Percentiles rank a stretch among this genome's conserved stretches.
Conservation (phyloP, 108 stramenopile genomes). For the Cyclotella kingstonii region DNA sequence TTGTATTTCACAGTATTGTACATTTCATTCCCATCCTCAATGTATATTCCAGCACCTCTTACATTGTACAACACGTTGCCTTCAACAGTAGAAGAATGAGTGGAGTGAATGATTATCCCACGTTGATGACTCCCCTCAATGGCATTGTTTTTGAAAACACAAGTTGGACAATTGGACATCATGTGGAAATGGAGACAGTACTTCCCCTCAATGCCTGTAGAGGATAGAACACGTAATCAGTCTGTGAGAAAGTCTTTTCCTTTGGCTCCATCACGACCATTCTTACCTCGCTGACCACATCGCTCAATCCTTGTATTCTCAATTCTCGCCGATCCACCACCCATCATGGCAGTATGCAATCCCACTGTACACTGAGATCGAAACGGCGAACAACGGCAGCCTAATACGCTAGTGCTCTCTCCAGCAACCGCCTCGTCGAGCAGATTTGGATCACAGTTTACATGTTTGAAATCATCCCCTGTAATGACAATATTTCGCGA, state of each 20-base stretch:
- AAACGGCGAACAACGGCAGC: constrained; percentile 45
- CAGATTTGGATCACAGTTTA: constrained; percentile 44
- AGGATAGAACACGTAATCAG: too few relatives aligned
- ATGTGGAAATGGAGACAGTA: constrained; percentile 62
- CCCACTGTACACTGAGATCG: constrained; percentile 56
- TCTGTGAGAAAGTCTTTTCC: too few relatives aligned
- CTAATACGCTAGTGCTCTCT: constrained; percentile 26
- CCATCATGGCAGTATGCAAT: constrained; percentile 43
- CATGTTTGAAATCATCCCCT: constrained; percentile 57
- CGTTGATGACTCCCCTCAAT: constrained; percentile 58
- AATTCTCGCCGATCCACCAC: constrained; percentile 35
- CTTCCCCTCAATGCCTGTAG: constrained; percentile 43
- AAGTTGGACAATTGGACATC: constrained; percentile 46
- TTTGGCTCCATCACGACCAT: too few relatives aligned
- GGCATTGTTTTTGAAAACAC: constrained; percentile 53
- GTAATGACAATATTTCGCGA: constrained; percentile 56
- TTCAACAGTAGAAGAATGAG: constrained; percentile 47
- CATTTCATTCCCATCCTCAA: constrained; percentile 75
- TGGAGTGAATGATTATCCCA: constrained; percentile 61
- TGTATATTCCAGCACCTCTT: constrained; percentile 58
- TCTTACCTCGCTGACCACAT: constrained; percentile 59
- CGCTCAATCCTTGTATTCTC: constrained; percentile 49
- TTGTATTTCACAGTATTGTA: constrained; percentile 58
- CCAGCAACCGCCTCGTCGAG: constrained; percentile 43
- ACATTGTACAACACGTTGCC: constrained; percentile 59